Percentiles rank a stretch among this genome's conserved stretches.
These are phyloP conservation scores for Neurospora sp. DNA, from an alignment of 495 filamentous ascomycete genomes.

Conservation along the genomic window DNA sequence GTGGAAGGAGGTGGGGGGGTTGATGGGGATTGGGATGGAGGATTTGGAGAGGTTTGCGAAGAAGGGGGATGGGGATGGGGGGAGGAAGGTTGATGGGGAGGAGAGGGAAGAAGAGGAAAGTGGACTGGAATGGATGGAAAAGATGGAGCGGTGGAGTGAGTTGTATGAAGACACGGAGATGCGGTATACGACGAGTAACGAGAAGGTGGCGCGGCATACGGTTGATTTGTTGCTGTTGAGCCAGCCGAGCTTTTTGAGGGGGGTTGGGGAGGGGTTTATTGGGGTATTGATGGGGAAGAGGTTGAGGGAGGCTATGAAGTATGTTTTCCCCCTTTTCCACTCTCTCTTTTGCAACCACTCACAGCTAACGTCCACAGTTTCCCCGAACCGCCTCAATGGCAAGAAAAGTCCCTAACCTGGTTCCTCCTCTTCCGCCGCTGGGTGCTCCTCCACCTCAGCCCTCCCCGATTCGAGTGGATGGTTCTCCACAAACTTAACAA, in stretches of 20 bases:
- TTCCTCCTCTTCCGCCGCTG: constrained; percentile 35
- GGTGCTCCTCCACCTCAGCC: constrained; percentile 38
- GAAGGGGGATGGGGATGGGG: neutral
- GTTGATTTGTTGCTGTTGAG: constrained; percentile 42
- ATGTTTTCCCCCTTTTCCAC: constrained; percentile 10
- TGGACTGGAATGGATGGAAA: constrained; percentile 52
- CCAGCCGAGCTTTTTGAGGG: constrained; percentile 35
- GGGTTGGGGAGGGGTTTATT: constrained; percentile 36
- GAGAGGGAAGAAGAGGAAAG: constrained; percentile 37
- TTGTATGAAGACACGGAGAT: constrained; percentile 44
- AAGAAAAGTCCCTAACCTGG: constrained; percentile 1
- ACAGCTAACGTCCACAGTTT: neutral
- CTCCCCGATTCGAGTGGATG: constrained; percentile 24
- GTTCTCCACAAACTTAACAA: constrained; percentile 15
- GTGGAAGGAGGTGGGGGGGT: constrained; percentile 31
- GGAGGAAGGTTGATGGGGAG: constrained; percentile 8
- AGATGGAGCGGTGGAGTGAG: constrained; percentile 41
- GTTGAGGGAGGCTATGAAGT: constrained; percentile 52
- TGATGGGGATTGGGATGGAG: constrained; percentile 30
- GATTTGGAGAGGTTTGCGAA: constrained; percentile 2
- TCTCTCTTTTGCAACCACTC: too few relatives aligned
- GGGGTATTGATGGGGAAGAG: constrained; percentile 48
- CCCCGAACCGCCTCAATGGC: neutral
- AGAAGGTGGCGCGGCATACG: constrained; percentile 44
- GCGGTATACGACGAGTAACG: constrained; percentile 47